Conservation (phyloP, 2,329 filamentous ascomycete genomes). For the Sordariomycetes sp. region DNA sequence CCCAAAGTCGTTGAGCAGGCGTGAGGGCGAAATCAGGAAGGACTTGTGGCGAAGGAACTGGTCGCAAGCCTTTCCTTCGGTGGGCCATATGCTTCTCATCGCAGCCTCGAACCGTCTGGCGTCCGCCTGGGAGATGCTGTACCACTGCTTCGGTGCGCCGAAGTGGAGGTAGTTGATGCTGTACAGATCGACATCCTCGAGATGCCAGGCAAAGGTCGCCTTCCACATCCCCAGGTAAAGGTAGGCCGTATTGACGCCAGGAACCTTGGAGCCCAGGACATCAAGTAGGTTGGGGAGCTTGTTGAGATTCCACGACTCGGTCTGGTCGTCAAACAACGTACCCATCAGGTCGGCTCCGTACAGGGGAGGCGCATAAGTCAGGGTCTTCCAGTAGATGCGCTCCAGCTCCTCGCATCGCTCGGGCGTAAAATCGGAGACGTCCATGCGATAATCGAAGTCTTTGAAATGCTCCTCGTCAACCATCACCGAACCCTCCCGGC, state of each 20-base stretch:
- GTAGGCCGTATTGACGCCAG: conserved; percentile 96
- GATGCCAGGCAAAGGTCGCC: conserved; percentile 96
- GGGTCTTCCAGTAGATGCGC: conserved; percentile 90
- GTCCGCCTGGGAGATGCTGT: conserved; percentile 95
- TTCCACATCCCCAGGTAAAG: conserved; percentile 99
- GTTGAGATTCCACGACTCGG: conserved; percentile 84
- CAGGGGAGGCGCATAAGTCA: conserved; percentile 88
- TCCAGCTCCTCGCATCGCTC: conserved; percentile 94
- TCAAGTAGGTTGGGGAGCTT: conserved; percentile 90
- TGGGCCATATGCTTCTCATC: conserved; percentile 93
- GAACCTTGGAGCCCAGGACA: conserved; percentile 88
- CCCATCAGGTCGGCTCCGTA: conserved; percentile 97
- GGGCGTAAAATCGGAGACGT: conserved; percentile 77
- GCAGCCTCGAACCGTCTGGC: conserved; percentile 85
- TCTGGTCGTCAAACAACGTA: conserved; percentile 81
- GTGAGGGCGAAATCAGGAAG: conserved; percentile 86
- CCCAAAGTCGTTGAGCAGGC: conserved; percentile 77
- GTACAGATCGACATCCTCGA: conserved; percentile 97
- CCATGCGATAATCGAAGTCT: conserved; percentile 82
- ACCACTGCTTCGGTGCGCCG: conserved; percentile 98
- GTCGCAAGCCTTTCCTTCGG: conserved; percentile 87
- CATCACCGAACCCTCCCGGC: conserved; percentile 63
- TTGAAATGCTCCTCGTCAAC: conserved; percentile 87
- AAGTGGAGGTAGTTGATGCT: conserved; percentile 99
- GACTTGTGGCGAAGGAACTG: conserved; percentile 97